A percentile compares a stretch with the other conserved stretches of the same genome.
Conservation (phyloP, 2,329 filamentous ascomycete species). For the Penicillium psychrosexuale region DNA sequence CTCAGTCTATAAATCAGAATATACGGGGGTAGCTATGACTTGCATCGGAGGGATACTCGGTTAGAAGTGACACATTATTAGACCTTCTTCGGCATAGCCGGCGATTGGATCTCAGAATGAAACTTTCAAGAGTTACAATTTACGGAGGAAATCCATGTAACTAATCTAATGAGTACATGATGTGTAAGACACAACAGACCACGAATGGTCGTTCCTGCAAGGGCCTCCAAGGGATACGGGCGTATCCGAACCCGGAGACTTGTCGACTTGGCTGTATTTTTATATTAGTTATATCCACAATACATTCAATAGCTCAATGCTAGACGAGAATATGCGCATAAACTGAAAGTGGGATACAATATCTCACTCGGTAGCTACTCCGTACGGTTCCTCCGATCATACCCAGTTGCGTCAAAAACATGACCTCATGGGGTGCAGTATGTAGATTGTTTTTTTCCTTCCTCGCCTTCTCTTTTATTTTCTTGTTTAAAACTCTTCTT, state of each 20-base stretch:
- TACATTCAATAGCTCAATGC: not conserved
- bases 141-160: not conserved
- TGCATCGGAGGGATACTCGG: not conserved
- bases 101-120: not conserved
- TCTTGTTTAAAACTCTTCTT: not conserved
- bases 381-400: not conserved
- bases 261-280: slow-evolving; percentile 5
- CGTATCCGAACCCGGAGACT: slow-evolving; percentile 2
- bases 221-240: slow-evolving; percentile 6
- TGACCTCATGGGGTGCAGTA: not conserved
- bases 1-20: not conserved
- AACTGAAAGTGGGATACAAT: not conserved
- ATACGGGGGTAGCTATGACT: not conserved
- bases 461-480: not conserved
- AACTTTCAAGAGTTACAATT: not conserved
- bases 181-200: not conserved
- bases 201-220: slow-evolving; percentile 1
- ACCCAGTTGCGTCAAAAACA: not conserved
- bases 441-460: not conserved
- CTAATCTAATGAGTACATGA: not conserved
- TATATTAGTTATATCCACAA: not conserved
- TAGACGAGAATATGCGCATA: not conserved
- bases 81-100: not conserved
- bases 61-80: not conserved
- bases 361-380: too few species aligned